These are phyloP conservation scores for Aspergillus persii DNA, from an alignment of 2,329 filamentous ascomycete species.

Conservation along the genomic window DNA sequence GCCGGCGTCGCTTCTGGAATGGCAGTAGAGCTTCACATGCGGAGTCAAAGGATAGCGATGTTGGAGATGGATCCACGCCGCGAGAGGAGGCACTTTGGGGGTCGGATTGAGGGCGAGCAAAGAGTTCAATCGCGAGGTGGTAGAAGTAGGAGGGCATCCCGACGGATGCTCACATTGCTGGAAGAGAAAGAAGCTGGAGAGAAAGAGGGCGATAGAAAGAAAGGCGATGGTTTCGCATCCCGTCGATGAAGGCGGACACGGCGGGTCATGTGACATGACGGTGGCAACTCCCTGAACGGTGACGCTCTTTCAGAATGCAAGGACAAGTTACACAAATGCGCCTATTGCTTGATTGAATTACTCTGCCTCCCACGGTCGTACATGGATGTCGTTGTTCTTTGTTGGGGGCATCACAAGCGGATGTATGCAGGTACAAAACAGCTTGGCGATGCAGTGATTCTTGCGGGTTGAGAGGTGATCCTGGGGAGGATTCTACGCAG, in stretches of 20 bases:
- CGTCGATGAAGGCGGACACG: too few relatives aligned
- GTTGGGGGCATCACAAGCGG: not conserved
- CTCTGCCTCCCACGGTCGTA: not conserved
- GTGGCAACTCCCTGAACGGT: not conserved
- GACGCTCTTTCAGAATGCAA: not conserved
- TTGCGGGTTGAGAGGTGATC: not conserved
- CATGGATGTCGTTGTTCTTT: not conserved
- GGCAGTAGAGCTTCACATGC: slow-evolving; percentile 38
- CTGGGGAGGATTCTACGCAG: not conserved
- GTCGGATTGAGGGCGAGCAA: slow-evolving; percentile 36
- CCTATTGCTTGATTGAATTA: not conserved
- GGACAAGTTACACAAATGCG: too few relatives aligned
- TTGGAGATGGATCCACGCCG: slow-evolving; percentile 10
- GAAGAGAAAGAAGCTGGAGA: not conserved
- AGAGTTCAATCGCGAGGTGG: slow-evolving; percentile 60
- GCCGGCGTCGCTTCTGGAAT: slow-evolving; percentile 30
- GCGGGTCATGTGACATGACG: not conserved
- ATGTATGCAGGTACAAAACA: not conserved
- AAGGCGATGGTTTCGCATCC: too few relatives aligned
- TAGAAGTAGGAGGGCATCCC: slow-evolving; percentile 64
- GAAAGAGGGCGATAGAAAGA: not conserved
- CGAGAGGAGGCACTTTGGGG: slow-evolving; percentile 10
- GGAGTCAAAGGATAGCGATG: slow-evolving; percentile 33
- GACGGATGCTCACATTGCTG: slow-evolving; percentile 31
- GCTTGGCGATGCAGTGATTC: not conserved